These are phyloP conservation scores for Aegle marmelos DNA, from an alignment of 345 rosid species.

Conservation along the genomic window DNA sequence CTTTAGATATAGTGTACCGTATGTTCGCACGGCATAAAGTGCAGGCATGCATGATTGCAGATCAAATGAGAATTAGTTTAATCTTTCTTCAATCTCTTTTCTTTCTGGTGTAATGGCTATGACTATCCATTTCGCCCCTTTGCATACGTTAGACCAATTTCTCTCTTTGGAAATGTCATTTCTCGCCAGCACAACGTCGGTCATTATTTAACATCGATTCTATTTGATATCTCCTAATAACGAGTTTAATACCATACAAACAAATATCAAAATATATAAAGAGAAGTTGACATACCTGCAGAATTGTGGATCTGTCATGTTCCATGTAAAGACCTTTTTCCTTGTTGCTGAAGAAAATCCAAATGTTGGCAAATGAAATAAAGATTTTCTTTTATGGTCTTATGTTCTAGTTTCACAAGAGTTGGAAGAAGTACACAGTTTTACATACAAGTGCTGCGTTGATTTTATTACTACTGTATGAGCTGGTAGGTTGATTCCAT, in stretches of 20 bases:
- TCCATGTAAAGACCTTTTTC: conserved; percentile 95
- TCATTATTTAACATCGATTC: neutral
- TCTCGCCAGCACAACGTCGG: neutral
- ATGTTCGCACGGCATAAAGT: neutral
- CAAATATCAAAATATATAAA: neutral
- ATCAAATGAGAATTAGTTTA: neutral
- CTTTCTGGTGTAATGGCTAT: conserved; percentile 1
- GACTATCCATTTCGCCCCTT: neutral
- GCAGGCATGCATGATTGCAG: conserved; percentile 18
- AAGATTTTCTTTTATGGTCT: conserved; percentile 2
- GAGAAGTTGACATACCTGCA: conserved; percentile 54
- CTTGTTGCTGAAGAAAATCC: conserved; percentile 61
- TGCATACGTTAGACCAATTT: neutral
- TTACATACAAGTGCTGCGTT: conserved; percentile 80
- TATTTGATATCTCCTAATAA: neutral
- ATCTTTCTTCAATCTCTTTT: neutral
- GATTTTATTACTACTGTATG: conserved; percentile 95
- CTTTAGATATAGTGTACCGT: neutral
- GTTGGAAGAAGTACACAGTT: conserved; percentile 4
- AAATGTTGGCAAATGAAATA: conserved; percentile 20
- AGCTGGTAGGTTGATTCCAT: conserved; percentile 97
- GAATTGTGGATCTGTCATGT: conserved; percentile 80
- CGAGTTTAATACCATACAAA: neutral
- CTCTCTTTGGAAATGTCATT: neutral
- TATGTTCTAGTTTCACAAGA: neutral